Base-by-base conservation (phyloP, 495 filamentous ascomycete species). In the Trichocladium uniseriatum region DNA sequence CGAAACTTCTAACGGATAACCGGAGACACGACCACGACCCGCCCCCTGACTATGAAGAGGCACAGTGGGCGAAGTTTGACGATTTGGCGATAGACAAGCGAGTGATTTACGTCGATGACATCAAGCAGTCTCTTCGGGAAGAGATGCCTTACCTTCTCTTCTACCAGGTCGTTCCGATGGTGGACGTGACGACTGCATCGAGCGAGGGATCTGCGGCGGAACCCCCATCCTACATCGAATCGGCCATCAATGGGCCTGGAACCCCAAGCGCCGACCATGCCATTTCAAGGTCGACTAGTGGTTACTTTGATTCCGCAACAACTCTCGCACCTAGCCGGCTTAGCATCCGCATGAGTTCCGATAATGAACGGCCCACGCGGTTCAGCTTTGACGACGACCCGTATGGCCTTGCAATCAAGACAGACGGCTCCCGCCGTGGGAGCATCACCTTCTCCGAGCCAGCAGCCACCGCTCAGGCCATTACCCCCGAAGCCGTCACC, bases 131-230 rank as follows among this genome's bases (percentile, higher is more conserved):
- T 2, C 65, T 96, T 44, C 80, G 78, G 46, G 75, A 82, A n/a
- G 91, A 95, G 60, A 90, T 85, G 52, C 91, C 92, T 4, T 98
- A 98, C 56, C 76, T 98, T 2, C 69, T 98, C 0, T 95, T 96
- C 66, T 98, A 95, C 58, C 91, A 95, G 62, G 89, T 96, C 34
- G 74, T 89, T 31, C 92, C 91, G 0, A 85, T 94, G 52, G 78
- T 84, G 24, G 83, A 85, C 38, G 80, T 86, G 40, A 69, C 77
- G 6, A 65, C 76, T 0, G 69, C 74, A 44, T 76, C 76, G 9
- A 74, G 73, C 34, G 66, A 69, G 22, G 73, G 78, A 49, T 77
- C 75, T 24, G 65, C 69, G 15, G 51, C 56, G n/a, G 67, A 73
- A 4, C 70, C 77, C 3, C 74, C 79, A 9, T 74, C 81, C 5